Percentiles rank a stretch among this genome's conserved stretches.
Conservation (phyloP, 805 yeast species). For the Huiozyma sinensis region DNA sequence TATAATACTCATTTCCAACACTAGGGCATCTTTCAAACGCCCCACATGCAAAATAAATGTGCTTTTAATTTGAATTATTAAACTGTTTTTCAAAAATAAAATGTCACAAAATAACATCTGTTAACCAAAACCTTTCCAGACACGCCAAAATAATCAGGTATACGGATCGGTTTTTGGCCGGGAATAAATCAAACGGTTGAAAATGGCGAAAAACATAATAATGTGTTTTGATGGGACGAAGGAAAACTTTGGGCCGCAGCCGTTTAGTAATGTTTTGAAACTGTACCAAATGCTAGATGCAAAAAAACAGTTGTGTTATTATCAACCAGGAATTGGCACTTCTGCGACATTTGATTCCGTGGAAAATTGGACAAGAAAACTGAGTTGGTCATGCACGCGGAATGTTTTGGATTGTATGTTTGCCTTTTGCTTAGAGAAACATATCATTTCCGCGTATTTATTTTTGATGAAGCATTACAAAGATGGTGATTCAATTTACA, state of each 20-base stretch:
- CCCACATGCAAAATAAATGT: no score
- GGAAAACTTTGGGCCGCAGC: conserved; percentile 45
- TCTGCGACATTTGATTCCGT: conserved; percentile 33
- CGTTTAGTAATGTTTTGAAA: conserved; percentile 45
- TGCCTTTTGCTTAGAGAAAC: conserved; percentile 45
- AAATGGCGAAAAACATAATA: conserved; percentile 33
- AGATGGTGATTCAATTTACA: conserved; percentile 39
- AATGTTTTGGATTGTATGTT: conserved; percentile 35
- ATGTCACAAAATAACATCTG: no score
- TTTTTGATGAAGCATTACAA: conserved; percentile 40
- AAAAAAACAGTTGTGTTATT: conserved; percentile 44
- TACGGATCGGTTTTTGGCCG: no score
- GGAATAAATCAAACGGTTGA: not conserved
- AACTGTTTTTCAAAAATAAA: no score
- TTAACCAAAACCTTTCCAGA: no score
- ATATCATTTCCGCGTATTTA: conserved; percentile 47
- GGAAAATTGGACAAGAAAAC: conserved; percentile 11
- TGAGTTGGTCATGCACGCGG: conserved; percentile 10
- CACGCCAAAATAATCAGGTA: no score
- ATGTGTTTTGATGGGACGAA: conserved; percentile 57
- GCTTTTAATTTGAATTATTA: no score
- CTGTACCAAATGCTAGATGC: conserved; percentile 43
- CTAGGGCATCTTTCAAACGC: no score
- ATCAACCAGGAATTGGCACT: conserved; percentile 61
- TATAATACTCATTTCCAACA: no score